phyloP scores from a whole-genome alignment of 371 early-diverging fungal species.

The Mortierella sp. region DNA sequence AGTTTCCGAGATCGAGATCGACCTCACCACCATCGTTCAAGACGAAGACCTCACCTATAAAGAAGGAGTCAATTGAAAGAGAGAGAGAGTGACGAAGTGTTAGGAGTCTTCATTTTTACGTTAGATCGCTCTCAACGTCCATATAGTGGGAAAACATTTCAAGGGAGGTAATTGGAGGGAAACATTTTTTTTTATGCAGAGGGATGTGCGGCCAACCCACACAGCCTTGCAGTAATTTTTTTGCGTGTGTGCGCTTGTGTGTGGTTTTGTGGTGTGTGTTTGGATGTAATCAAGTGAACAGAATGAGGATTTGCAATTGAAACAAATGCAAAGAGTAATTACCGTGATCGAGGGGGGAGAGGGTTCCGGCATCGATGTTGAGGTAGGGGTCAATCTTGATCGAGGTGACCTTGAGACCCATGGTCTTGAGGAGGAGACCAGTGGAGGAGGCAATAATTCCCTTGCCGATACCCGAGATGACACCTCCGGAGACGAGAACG shows the following conservation, averaged over 20 bases:
- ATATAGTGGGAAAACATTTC: not conserved
- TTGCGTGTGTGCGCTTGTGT: not conserved
- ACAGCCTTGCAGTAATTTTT: not conserved
- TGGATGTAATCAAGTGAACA: not conserved
- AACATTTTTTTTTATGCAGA: slow-evolving; percentile 4
- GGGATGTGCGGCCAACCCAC: not conserved
- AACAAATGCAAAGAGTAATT: slow-evolving; percentile 14
- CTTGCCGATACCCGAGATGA: slow-evolving; percentile 99
- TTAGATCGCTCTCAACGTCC: not conserved
- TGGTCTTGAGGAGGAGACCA: slow-evolving; percentile 95
- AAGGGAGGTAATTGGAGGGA: not conserved
- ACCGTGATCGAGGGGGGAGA: slow-evolving; percentile 99
- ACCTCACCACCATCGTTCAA: slow-evolving; percentile 99
- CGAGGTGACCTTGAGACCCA: slow-evolving; percentile 96
- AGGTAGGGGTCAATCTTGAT: slow-evolving; percentile 99
- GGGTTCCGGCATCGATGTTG: slow-evolving; percentile 99
- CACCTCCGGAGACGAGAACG: slow-evolving; percentile 99
- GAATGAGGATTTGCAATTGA: not conserved
- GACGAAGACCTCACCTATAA: slow-evolving; percentile 97
- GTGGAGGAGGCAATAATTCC: slow-evolving; percentile 99
- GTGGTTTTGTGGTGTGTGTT: not conserved
- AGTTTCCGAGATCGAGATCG: slow-evolving; percentile 99
- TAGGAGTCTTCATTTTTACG: not conserved
- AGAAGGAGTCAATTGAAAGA: not conserved
- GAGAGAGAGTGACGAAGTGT: not conserved